A percentile compares a stretch with the other conserved stretches of the same genome.
These are phyloP conservation scores for Lupinus albus DNA, from an alignment of 306 rosid species.

Conservation along the genomic window DNA sequence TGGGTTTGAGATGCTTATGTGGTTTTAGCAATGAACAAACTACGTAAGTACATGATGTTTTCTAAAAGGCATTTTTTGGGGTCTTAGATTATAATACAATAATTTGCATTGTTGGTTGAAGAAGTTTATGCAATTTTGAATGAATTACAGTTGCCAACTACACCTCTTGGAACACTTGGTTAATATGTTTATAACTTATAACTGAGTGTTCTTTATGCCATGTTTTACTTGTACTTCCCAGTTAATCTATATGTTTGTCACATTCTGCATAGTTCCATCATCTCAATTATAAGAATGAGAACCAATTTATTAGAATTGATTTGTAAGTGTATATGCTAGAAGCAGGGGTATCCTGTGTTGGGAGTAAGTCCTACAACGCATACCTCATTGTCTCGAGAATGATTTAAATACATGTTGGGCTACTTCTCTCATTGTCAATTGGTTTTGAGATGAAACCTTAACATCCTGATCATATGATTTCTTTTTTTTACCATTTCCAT, in stretches of 20 bases:
- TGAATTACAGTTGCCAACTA: background rate
- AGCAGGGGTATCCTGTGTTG: background rate
- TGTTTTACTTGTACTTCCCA: slow-evolving; percentile 8
- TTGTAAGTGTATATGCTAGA: background rate
- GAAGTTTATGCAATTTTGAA: background rate
- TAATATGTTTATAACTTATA: background rate
- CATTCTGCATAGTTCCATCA: background rate
- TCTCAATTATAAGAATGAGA: background rate
- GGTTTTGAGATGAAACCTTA: no score
- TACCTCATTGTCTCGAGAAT: no score
- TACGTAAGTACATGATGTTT: no score
- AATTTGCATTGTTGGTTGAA: no score
- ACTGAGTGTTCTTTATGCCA: background rate
- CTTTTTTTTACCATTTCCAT: no score
- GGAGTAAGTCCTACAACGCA: no score
- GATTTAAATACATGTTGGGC: no score
- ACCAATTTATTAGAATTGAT: background rate
- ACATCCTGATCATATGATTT: background rate
- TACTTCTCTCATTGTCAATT: no score
- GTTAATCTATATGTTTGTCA: background rate
- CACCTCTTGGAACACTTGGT: background rate
- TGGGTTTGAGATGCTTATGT: no score
- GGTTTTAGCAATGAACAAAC: no score
- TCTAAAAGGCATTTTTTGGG: no score
- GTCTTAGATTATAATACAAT: no score